Base-by-base conservation (phyloP, 1,139 yeast species). In the Scheffersomyces segobiensis region DNA sequence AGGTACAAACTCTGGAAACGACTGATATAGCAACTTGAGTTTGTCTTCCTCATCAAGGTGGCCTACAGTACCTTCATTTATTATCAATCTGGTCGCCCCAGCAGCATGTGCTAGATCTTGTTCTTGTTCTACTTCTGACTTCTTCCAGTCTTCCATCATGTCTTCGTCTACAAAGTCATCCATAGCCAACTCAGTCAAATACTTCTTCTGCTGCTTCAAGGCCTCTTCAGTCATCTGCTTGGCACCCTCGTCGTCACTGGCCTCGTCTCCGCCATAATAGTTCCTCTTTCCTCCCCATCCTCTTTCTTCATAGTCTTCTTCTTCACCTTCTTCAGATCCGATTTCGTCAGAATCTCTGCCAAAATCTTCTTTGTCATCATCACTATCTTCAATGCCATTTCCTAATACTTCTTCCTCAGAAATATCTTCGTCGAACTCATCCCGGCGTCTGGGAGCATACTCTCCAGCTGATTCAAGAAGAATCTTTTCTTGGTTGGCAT, bases 151-250 rank as follows among this genome's bases (percentile, higher is more conserved):
- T 53, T 87, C 91, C 70, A 86, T 84, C 69, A 88, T 84, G 57
- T 90, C 97, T 57, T 91, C 97, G 65, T 92, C 96, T 63, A 89
- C 80, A 69, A 86, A 93, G 72, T 93, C 98, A 54, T 85, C 92
- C 83, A 90, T 87, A 53, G 86, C 87, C 65, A 95, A 80, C 56
- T 91, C 97, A 63, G 87, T 86, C 61, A 93, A 76, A 69, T 93
- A 97, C 71, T 88, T 87, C 77, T 89, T 90, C 74, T 93, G 98
- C 63, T 92, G 87, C 69, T 93, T 86, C 58, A 91, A 70, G 0
- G 98, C 98, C 75, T 95, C 98, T 65, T 87, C 87, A 58, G 96
- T 95, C 77, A 93, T 89, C 61, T 85, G 87, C 61, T 85, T 87
- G 6, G 91, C 91, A 53, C 87, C 89, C 60, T 89, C 97, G 50